Evolutionary conservation across 1,284 basidiomycete genomes (phyloP), one percentile per base, ranked within the genome.

Genomic region (Pyrrhoderma lamaoense): DNA sequence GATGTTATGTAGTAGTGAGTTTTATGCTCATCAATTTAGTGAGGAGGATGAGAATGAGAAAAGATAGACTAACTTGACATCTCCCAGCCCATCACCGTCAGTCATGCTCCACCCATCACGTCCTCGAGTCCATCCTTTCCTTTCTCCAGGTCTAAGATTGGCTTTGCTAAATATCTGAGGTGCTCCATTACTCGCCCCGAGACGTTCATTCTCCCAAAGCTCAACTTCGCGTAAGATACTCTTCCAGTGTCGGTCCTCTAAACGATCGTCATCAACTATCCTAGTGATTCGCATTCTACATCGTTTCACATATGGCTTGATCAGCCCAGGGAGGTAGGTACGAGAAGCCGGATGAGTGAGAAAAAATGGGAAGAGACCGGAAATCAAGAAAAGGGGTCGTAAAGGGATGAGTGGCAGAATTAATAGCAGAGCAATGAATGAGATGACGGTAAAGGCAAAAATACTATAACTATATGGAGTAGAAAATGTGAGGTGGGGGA

Each of bases 191-290:
- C 38, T 22, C 8, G 16, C 21, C 1, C 53, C 65, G 67, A 76
- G 80, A 14, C 86, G 71, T 62, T 89, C 84, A 63, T 89, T 89
- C 70, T 89, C 87, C 71, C 77, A 89, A 14, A 89, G 62, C 61
- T 87, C 82, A 7, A 89, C 83, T 42, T 81, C 75, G 2, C 75
- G 64, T 63, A 82, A 72, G 57, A 81, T 76, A 2, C 78, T 70
- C 1, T 66, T 68, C 82, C 84, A 87, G 47, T 77, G 77, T 19
- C 62, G 65, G 60, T 88, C 84, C 7, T 73, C 69, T 3, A 89
- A 71, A 18, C 68, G 70, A 56, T 88, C 82, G 56, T 89, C 69
- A 57, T 89, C 83, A 8, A 80, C 60, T 1, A 79, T 42, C 0
- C 73, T 70, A 25, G 72, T 69, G 5, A 75, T 21, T 1, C 61